phyloP scores from a whole-genome alignment of 805 yeast genomes.

The Saccharomycopsis fodiens region DNA sequence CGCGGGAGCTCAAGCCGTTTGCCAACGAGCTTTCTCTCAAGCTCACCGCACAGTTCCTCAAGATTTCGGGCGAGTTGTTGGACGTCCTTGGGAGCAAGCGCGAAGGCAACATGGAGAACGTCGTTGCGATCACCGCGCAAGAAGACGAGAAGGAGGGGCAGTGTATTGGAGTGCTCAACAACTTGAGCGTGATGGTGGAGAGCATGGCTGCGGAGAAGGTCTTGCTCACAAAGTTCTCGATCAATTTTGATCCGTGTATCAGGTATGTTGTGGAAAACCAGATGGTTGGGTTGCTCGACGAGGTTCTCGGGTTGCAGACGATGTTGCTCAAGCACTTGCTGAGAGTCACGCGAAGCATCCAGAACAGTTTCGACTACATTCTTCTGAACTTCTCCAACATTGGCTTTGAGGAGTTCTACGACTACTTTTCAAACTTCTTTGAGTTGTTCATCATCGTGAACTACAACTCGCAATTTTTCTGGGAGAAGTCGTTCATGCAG shows the following conservation, averaged over 20 bases:
- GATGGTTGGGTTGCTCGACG: conserved; percentile 53
- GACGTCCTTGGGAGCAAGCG: conserved; percentile 35
- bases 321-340: conserved; percentile 47
- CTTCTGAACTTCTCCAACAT: conserved; percentile 14
- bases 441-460: conserved; percentile 14
- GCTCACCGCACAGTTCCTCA: conserved; percentile 54
- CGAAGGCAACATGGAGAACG: conserved; percentile 23
- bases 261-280: conserved; percentile 52
- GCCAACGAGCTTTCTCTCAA: conserved; percentile 58
- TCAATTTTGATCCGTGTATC: conserved; percentile 49
- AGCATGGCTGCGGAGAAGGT: conserved; percentile 42
- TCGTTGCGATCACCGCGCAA: conserved; percentile 32
- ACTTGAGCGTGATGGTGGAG: conserved; percentile 65
- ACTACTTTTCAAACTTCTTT: conserved; percentile 18
- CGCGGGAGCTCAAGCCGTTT: conserved; percentile 84
- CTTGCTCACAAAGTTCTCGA: conserved; percentile 35
- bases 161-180: conserved; percentile 58
- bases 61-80: conserved; percentile 46
- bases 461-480: conserved; percentile 9
- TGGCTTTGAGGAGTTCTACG: conserved; percentile 18
- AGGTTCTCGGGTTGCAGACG: conserved; percentile 48
- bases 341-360: conserved; percentile 39
- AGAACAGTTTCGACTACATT: conserved; percentile 29
- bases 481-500: conserved; percentile 7
- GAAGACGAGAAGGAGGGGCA: conserved; percentile 60